Base-by-base conservation (phyloP, 2,329 filamentous ascomycete genomes). In the Trichophyton mentagrophytes region DNA sequence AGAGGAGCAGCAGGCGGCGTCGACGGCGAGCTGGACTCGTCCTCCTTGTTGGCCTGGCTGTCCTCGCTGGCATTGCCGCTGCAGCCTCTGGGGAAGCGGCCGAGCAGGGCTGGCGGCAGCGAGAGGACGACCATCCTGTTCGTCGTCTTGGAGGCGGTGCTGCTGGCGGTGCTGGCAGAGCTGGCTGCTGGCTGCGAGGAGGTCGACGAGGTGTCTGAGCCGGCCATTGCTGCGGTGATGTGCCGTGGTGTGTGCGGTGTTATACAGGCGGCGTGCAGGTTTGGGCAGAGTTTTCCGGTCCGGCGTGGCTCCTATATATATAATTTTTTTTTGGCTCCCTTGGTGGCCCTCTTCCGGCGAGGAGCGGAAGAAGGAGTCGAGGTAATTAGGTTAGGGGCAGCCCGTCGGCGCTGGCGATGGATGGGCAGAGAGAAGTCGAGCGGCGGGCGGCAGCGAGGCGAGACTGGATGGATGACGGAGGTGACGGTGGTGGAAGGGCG, bases 51-150 rank as follows among this genome's bases (percentile, higher is more conserved):
- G 42, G 59, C 30, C 59, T 65, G 61, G 57, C 61, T 58, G 62
- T 64, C 60, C 49, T 38, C 30, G 61, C 47, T 47, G 66, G 64
- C 25, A 13, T 7, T 57, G 33, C 22, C 33, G 60, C 65, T 38
- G 33, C 8, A 64, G 57, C 65, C 55, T 15, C 63, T 65, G 17
- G 67, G 63, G 58, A 77, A 76, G 38, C 70, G 70, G 62, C 69
- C 67, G n/a, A 78, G 67, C 4, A 71, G 38, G 7, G 69, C 65
- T 3, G 73, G 65, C 6, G 74, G 69, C 53, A 78, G 65, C 66
- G 72, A 75, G n/a, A 78, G 69, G 61, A 72, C 65, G 57, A 77
- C 62, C 25, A 65, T 64, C 65, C 66, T 68, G 61, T 67, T 71
- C 65, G 13, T n/a, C 27, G 13, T n/a, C 27, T 30, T 33, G 22